Evolutionary conservation across 2,329 filamentous ascomycete species (phyloP), one percentile per base, ranked within the genome.

Genomic region (Corynespora cassiicola): DNA sequence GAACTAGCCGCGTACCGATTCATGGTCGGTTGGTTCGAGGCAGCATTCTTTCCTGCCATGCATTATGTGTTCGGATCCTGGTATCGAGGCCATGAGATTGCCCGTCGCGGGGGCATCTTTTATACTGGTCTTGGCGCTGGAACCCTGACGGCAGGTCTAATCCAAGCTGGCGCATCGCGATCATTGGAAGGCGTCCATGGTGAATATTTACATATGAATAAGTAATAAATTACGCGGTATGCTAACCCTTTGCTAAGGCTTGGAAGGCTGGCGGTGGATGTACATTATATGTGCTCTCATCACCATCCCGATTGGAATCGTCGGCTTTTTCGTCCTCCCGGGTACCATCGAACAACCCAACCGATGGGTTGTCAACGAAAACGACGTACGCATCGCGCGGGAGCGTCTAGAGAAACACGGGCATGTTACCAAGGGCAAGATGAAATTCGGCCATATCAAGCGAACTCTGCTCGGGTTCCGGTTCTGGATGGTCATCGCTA

Each of bases 151-250:
- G 74, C 75, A 0, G 75, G 76, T 1, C 59, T 79, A 5, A 73
- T 79, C 24, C 46, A 50, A 27, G 47, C 45, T 16, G 49, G 45
- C 6, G 51, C 51, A 1, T 49, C 47, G 9, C 69, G 66, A 19
- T 84, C 85, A 48, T 72, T 83, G 20, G 81, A 86, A 58, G 70
- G 72, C 18, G 73, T 74, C 7, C 70, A 70, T 10, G 78, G 48
- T 9, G 38, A 18, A 11, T 7, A 7, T 50, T 6, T 46, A 46
- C 1, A 53, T 50, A 7, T 31, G 29, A 18, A 31, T 12, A 18
- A 18, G 20, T 4, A 3, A 20, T 10, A 32, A 16, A 7, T 18
- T 11, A 10, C 29, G 14, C 18, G 16, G 29, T 18, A 9, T 16
- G 7, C 22, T 10, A 25, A 24, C 11, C 17, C 18, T 12, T 18